These are phyloP conservation scores for Kockiozyma suomiensis DNA, from an alignment of 805 yeast species.

Conservation along the genomic window DNA sequence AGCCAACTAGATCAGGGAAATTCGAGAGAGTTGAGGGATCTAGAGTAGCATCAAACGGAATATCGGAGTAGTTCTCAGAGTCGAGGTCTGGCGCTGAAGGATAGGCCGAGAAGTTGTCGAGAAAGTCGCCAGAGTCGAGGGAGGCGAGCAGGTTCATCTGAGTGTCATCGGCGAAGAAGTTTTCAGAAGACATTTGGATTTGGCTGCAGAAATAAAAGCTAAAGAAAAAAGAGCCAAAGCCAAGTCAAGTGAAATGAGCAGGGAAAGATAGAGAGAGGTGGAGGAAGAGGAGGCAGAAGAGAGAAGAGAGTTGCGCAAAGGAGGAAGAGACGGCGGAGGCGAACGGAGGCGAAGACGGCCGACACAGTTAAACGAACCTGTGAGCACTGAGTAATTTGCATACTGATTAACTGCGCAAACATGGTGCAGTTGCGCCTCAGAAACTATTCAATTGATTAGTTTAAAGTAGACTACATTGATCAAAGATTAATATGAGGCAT, in stretches of 20 bases:
- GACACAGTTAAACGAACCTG: neutral
- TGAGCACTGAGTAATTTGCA: neutral
- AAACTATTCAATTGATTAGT: too few species aligned
- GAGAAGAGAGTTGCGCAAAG: neutral
- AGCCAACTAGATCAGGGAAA: neutral
- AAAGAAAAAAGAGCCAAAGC: neutral
- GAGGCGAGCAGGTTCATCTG: conserved; percentile 30
- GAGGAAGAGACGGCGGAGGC: neutral
- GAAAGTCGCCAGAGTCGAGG: conserved; percentile 30
- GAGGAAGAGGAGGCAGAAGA: too few species aligned
- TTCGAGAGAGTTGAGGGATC: conserved; percentile 3
- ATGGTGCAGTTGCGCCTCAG: too few species aligned
- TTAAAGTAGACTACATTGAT: too few species aligned
- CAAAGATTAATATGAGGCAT: too few species aligned
- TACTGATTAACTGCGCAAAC: too few species aligned
- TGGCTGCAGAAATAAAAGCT: neutral
- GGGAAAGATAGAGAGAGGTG: too few species aligned
- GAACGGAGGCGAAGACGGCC: neutral
- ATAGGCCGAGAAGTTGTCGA: conserved; percentile 23
- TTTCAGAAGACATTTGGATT: neutral
- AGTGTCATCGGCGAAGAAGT: conserved; percentile 26
- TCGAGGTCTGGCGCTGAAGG: neutral
- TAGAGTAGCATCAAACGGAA: neutral
- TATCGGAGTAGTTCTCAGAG: neutral
- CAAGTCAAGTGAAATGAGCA: too few species aligned